These are phyloP conservation scores for Panicum hallii DNA, from an alignment of 202 grass and related monocot genomes.

Conservation along the genomic window DNA sequence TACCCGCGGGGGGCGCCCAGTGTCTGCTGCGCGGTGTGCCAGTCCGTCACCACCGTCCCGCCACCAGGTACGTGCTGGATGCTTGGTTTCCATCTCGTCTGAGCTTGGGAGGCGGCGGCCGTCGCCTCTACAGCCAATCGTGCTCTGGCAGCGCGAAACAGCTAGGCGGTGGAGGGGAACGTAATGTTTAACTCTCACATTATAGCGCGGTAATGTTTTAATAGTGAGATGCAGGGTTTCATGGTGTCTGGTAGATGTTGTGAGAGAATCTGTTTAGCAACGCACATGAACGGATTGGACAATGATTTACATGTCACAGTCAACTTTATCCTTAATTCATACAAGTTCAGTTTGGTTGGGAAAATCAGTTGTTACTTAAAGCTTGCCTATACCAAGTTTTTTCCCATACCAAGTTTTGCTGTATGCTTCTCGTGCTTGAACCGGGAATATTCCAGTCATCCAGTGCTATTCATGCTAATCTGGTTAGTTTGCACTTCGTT, in stretches of 20 bases:
- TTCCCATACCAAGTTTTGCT: neutral
- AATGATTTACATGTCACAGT: neutral
- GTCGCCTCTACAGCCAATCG: neutral
- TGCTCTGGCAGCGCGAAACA: neutral
- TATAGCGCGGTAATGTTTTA: neutral
- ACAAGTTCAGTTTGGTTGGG: neutral
- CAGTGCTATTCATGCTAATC: neutral
- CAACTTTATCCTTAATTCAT: neutral
- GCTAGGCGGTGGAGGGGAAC: neutral
- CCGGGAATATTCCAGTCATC: neutral
- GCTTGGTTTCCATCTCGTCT: neutral
- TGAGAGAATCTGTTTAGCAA: neutral
- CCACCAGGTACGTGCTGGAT: conserved; percentile 54
- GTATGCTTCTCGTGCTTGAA: neutral
- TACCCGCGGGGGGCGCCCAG: conserved; percentile 73
- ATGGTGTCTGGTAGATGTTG: neutral
- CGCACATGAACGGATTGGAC: neutral
- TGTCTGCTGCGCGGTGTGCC: conserved; percentile 79
- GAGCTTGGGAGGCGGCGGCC: neutral
- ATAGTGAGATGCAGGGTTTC: neutral
- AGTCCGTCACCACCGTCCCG: conserved; percentile 63
- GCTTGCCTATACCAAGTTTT: neutral
- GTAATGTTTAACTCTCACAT: neutral
- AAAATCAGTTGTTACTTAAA: neutral
- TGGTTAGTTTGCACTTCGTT: neutral